phyloP scores from a whole-genome alignment of 495 filamentous ascomycete species.

The Haplographium delicatum region DNA sequence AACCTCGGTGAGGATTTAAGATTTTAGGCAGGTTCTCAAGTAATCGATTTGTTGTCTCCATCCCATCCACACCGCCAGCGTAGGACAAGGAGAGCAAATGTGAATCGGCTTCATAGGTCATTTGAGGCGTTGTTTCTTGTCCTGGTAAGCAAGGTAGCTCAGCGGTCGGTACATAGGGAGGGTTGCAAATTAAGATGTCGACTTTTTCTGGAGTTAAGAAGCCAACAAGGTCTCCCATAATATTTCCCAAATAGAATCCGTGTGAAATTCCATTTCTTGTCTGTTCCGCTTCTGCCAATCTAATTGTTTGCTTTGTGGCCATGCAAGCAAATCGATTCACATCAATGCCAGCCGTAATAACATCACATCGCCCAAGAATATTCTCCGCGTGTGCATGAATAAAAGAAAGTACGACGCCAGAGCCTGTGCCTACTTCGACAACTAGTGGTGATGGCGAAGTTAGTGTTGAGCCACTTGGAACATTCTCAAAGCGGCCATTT shows the following conservation, averaged over 20 bases:
- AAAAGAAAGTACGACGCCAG: constrained; percentile 87
- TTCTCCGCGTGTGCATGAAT: constrained; percentile 62
- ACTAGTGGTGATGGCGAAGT: constrained; percentile 51
- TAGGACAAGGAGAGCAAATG: constrained; percentile 80
- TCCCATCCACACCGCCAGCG: constrained; percentile 82
- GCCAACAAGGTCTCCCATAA: constrained; percentile 60
- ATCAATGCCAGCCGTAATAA: constrained; percentile 72
- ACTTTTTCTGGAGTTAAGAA: constrained; percentile 51
- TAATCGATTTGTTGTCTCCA: constrained; percentile 83
- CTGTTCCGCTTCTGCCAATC: constrained; percentile 30
- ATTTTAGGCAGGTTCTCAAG: constrained; percentile 59
- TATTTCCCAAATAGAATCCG: constrained; percentile 49
- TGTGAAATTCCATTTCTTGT: constrained; percentile 46
- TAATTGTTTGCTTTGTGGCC: constrained; percentile 17
- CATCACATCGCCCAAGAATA: constrained; percentile 67
- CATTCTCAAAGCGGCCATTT: constrained; percentile 46
- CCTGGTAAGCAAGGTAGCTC: constrained; percentile 53
- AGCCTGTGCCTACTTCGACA: constrained; percentile 86
- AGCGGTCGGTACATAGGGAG: constrained; percentile 86
- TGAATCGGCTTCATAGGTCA: constrained; percentile 45
- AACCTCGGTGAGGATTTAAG: constrained; percentile 57
- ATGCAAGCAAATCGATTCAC: constrained; percentile 70
- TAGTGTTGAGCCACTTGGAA: neutral
- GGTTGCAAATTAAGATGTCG: constrained; percentile 92
- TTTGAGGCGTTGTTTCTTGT: constrained; percentile 18